Evolutionary conservation across 345 rosid species (phyloP), one percentile per base, ranked within the genome.

Genomic region (Populus davidiana): DNA sequence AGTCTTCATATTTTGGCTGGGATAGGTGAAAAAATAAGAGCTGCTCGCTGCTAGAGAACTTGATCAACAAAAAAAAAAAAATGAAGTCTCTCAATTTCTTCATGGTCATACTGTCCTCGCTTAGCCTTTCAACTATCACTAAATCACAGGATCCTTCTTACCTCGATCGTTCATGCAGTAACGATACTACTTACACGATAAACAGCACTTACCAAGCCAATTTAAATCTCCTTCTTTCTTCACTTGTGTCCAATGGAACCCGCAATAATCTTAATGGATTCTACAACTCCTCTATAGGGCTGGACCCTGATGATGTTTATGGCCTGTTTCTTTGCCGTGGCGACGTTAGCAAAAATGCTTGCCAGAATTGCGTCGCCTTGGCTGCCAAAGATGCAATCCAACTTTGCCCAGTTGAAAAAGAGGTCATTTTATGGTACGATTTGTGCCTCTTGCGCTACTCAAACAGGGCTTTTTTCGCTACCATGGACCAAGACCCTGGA

Each of bases 361-460:
- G 90, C 72, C 69, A 44, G 21, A 71, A 69, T 18, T 91, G 92
- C 17, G 86, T 85, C 12, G 20, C 4, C 7, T 56, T 21, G 13
- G 88, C 90, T 3, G 33, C 69, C 20, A 67, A 33, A 13, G 23
- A 81, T 0, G 63, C 87, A 44, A 20, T 47, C 14, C 25, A 49
- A 2, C 39, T 3, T 11, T 89, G 96, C 72, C 86, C 85, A 0
- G 23, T 8, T 56, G 73, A 81, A 38, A 85, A 78, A 65, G 50
- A 31, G 52, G 64, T 86, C 7, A 77, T 82, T 1, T 41, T 90
- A 52, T 87, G 85, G 88, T 87, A 72, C 71, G 88, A 87, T 8
- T 63, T 80, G 75, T 90, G 91, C 71, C 69, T 77, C 86, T 54
- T 89, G 36, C 84, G 85, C 9, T 91, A 84, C 72, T 85, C 90